A percentile compares a stretch with the other conserved stretches of the same genome.
Conservation (phyloP, 1,139 yeast species). For the Zhuliangozyma blackwelliae region DNA sequence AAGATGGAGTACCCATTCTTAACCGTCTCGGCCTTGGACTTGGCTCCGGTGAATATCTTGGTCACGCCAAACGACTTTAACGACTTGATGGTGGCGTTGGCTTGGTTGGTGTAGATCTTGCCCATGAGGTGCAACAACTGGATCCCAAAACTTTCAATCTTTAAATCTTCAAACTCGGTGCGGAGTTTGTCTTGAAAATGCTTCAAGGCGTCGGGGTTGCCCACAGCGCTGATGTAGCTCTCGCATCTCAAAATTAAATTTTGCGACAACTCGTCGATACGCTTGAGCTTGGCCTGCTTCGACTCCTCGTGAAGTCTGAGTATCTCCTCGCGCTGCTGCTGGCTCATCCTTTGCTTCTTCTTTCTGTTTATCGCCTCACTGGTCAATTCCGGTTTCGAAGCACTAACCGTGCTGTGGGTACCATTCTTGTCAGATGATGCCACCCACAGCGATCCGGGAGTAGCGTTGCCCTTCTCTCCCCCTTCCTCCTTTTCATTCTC, state of each 20-base stretch:
- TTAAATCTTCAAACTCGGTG: slow-evolving; percentile 58
- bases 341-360: slow-evolving; percentile 38
- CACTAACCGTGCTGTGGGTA: not conserved
- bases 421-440: not conserved
- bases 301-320: slow-evolving; percentile 52
- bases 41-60: slow-evolving; percentile 49
- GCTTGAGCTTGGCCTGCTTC: slow-evolving; percentile 47
- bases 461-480: not conserved
- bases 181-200: slow-evolving; percentile 38
- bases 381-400: slow-evolving; percentile 7
- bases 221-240: slow-evolving; percentile 25
- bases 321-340: slow-evolving; percentile 54
- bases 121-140: slow-evolving; percentile 55
- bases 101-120: slow-evolving; percentile 58
- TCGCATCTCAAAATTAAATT: slow-evolving; percentile 45
- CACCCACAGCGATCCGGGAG: not conserved
- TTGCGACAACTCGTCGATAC: slow-evolving; percentile 49
- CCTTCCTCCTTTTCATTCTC: not conserved
- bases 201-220: slow-evolving; percentile 30
- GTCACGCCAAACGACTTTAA: slow-evolving; percentile 44
- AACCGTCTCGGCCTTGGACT: slow-evolving; percentile 34
- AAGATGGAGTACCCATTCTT: slow-evolving; percentile 38
- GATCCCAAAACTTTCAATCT: slow-evolving; percentile 46
- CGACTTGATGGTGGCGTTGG: slow-evolving; percentile 38
- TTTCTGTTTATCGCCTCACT: slow-evolving; percentile 21